phyloP scores from a whole-genome alignment of 306 rosid species.

The Pachyrhizus erosus region DNA sequence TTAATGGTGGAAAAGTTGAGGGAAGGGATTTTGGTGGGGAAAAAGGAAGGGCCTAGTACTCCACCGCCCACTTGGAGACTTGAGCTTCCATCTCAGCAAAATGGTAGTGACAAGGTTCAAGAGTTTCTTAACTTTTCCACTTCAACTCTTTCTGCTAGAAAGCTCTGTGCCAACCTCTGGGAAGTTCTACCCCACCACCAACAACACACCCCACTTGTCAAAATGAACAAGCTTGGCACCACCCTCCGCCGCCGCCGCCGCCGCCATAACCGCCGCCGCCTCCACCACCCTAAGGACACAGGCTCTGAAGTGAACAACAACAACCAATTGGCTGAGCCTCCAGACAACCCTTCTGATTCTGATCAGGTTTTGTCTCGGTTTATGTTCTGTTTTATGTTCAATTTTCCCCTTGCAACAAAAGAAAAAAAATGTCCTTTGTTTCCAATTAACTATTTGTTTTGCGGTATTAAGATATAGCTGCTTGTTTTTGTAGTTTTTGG shows the following conservation, averaged over 20 bases:
- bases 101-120: slow-evolving; percentile 12
- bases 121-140: slow-evolving; percentile 44
- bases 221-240: slow-evolving; percentile 48
- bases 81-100: slow-evolving; percentile 45
- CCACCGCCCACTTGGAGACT: slow-evolving; percentile 89
- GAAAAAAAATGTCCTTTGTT: background rate
- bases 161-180: slow-evolving; percentile 81
- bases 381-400: background rate
- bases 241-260: slow-evolving; percentile 53
- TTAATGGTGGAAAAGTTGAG: slow-evolving; percentile 65
- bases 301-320: slow-evolving; percentile 37
- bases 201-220: slow-evolving; percentile 48
- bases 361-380: slow-evolving; percentile 52
- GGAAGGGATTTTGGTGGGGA: slow-evolving; percentile 51
- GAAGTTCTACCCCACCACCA: slow-evolving; percentile 64
- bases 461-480: background rate
- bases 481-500: background rate
- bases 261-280: slow-evolving; percentile 33
- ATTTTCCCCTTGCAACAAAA: background rate
- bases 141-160: slow-evolving; percentile 68
- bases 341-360: slow-evolving; percentile 42
- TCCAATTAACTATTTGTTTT: background rate
- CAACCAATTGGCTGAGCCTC: slow-evolving; percentile 40
- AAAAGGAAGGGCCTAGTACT: slow-evolving; percentile 65
- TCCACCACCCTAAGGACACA: slow-evolving; percentile 32